phyloP scores from a whole-genome alignment of 2,329 filamentous ascomycete species.

The Botrytis medusae region DNA sequence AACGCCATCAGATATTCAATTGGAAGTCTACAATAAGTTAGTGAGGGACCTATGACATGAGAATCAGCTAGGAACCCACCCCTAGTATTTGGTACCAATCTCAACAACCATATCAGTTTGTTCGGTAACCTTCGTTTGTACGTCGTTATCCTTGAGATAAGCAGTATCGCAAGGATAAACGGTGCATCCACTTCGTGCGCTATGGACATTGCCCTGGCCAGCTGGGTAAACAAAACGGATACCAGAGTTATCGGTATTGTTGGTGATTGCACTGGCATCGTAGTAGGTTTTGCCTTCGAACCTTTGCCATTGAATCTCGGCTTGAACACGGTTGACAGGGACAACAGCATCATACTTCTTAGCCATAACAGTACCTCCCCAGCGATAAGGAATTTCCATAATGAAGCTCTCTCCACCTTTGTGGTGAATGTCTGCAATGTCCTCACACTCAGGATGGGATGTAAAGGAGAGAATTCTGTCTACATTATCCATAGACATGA shows the following conservation, averaged over 20 bases:
- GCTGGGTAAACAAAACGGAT: neutral
- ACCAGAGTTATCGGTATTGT: constrained; percentile 11
- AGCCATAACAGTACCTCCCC: constrained; percentile 1
- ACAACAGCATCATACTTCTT: neutral
- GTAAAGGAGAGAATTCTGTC: neutral
- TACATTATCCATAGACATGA: neutral
- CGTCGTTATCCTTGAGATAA: neutral
- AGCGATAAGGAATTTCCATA: neutral
- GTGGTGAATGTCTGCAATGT: neutral
- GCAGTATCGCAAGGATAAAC: neutral
- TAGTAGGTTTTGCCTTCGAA: neutral
- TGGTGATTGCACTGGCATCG: constrained; percentile 12
- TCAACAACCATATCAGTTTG: neutral
- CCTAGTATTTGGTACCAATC: neutral
- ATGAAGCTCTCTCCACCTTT: neutral
- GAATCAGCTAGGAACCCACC: neutral
- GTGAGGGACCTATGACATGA: no score
- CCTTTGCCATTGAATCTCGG: neutral
- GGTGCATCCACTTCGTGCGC: neutral
- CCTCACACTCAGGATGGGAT: neutral
- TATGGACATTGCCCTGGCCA: neutral
- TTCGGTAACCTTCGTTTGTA: neutral
- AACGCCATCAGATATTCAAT: neutral
- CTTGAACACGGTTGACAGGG: neutral
- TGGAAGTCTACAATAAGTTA: neutral